phyloP scores from a whole-genome alignment of 2,329 filamentous ascomycete genomes.

The Cordyceps cateniannulata region DNA sequence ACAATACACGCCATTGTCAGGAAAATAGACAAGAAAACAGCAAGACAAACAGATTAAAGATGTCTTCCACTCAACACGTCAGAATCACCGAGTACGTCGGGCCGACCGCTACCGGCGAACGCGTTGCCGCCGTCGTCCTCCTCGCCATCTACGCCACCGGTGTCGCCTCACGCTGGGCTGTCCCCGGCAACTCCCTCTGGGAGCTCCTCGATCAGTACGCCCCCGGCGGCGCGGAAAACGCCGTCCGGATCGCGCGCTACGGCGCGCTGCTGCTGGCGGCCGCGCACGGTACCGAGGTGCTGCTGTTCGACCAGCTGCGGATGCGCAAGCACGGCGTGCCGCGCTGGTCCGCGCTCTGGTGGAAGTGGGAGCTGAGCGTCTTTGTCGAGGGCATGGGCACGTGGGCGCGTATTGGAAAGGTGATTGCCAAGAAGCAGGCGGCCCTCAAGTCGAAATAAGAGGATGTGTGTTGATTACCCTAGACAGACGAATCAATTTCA shows the following conservation, averaged over 20 bases:
- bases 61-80: background rate
- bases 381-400: conserved; percentile 11
- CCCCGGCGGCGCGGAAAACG: conserved; percentile 1
- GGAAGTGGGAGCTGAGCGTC: conserved; percentile 10
- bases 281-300: background rate
- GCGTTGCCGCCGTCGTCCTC: background rate
- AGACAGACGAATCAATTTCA: too few species aligned
- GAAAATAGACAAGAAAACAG: too few species aligned
- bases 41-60: background rate
- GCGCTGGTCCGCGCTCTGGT: conserved; percentile 8
- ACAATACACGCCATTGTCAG: background rate
- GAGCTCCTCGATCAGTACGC: background rate
- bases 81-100: conserved; percentile 7
- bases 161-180: background rate
- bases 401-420: conserved; percentile 8
- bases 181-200: conserved; percentile 2
- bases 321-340: conserved; percentile 9
- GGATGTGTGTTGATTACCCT: background rate
- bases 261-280: background rate
- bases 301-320: conserved; percentile 11
- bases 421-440: conserved; percentile 7
- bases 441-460: background rate
- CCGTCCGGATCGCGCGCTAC: background rate
- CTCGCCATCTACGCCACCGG: conserved; percentile 5
- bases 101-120: background rate